These are phyloP conservation scores for Apiospora arundinis DNA, from an alignment of 2,329 filamentous ascomycete genomes.

Conservation along the genomic window DNA sequence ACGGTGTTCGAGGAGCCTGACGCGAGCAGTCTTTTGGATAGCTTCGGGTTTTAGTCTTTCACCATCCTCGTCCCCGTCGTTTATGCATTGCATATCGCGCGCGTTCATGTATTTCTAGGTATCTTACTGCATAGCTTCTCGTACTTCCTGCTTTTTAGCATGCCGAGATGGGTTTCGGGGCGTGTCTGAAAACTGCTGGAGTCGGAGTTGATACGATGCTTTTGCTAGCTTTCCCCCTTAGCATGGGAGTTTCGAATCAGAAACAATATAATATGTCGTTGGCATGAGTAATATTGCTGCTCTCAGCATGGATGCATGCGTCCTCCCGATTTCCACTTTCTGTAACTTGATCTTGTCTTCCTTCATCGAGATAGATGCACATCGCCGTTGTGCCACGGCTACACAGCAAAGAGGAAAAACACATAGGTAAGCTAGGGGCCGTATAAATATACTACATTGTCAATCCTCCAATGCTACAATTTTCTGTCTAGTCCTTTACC, in stretches of 20 bases:
- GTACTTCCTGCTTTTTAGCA: neutral
- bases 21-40: conserved; percentile 84
- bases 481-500: no score
- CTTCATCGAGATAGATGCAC: neutral
- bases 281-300: no score
- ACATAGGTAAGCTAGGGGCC: no score
- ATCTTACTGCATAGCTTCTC: neutral
- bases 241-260: neutral
- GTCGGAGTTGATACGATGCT: neutral
- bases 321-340: neutral
- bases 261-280: neutral
- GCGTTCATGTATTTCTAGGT: neutral
- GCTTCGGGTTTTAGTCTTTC: conserved; percentile 77
- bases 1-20: conserved; percentile 94
- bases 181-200: neutral
- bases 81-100: neutral
- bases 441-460: no score
- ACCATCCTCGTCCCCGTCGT: neutral
- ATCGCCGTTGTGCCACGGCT: neutral
- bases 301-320: neutral
- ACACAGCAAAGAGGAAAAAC: neutral
- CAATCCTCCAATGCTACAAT: no score
- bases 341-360: neutral
- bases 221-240: neutral
- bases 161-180: neutral